phyloP scores from a whole-genome alignment of 2,329 filamentous ascomycete genomes.

The Lizonia empirigonia region DNA sequence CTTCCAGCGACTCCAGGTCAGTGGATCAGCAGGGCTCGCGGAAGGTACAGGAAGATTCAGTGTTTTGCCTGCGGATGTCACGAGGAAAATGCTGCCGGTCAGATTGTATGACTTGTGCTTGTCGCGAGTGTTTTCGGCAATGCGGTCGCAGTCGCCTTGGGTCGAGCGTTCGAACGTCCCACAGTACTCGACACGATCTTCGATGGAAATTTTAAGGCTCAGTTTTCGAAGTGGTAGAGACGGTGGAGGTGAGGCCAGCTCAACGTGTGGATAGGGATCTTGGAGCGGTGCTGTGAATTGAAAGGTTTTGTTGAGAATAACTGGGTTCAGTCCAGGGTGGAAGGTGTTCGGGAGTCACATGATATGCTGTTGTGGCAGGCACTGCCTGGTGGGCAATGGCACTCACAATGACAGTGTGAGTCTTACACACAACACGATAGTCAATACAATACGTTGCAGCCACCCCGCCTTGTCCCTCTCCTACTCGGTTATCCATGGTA shows the following conservation, averaged over 20 bases:
- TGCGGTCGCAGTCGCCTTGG: neutral
- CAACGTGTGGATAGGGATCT: conserved; percentile 20
- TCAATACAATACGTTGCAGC: too few relatives aligned
- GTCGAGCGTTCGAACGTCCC: neutral
- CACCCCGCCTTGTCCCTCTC: too few relatives aligned
- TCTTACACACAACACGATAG: too few relatives aligned
- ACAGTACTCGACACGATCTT: neutral
- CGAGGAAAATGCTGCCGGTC: conserved; percentile 33
- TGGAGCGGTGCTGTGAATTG: conserved; percentile 2
- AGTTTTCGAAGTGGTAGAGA: conserved; percentile 20
- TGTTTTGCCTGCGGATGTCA: conserved; percentile 29
- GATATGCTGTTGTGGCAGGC: too few relatives aligned
- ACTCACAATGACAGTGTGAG: too few relatives aligned
- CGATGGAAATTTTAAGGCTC: conserved; percentile 12
- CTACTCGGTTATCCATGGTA: too few relatives aligned
- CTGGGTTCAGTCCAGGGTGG: too few relatives aligned
- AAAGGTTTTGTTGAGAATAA: too few relatives aligned
- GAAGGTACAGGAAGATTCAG: conserved; percentile 35
- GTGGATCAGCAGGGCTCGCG: conserved; percentile 29
- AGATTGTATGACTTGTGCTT: conserved; percentile 37
- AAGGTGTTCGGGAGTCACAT: too few relatives aligned
- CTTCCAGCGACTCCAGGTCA: conserved; percentile 34
- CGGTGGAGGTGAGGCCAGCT: conserved; percentile 22
- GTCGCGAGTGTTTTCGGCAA: neutral
- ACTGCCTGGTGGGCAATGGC: too few relatives aligned